Conservation (phyloP, 139 green algal species). For the Mesostigma viride region DNA sequence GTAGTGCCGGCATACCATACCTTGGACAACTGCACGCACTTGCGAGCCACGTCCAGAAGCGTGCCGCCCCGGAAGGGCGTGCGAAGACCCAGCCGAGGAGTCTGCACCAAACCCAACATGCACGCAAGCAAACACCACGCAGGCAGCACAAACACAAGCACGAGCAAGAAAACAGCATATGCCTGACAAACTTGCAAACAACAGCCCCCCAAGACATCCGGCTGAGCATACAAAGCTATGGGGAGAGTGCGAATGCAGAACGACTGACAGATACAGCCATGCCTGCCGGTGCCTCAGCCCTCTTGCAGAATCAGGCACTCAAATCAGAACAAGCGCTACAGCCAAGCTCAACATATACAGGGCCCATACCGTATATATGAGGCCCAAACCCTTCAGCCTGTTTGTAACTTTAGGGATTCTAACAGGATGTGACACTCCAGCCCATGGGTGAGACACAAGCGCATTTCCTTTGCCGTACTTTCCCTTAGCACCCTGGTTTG, state of each 20-base stretch:
- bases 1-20: neutral
- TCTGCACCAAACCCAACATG: too few species aligned
- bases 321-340: too few species aligned
- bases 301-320: too few species aligned
- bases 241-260: neutral
- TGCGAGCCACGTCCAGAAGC: constrained; percentile 62
- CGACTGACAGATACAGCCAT: neutral
- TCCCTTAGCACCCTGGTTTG: too few species aligned
- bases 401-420: too few species aligned
- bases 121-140: neutral
- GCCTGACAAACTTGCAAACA: neutral
- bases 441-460: too few species aligned
- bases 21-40: constrained; percentile 55
- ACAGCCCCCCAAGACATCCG: neutral
- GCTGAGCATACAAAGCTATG: neutral
- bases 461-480: too few species aligned
- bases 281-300: too few species aligned
- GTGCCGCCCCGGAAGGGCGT: constrained; percentile 82
- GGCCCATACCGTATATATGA: too few species aligned
- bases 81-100: constrained; percentile 47
- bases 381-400: too few species aligned
- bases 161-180: neutral
- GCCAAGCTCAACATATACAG: too few species aligned
- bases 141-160: neutral
- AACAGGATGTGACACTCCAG: too few species aligned